Evolutionary conservation across 352 stramenopile genomes (phyloP).

Genomic region (Phytophthora pistaciae): DNA sequence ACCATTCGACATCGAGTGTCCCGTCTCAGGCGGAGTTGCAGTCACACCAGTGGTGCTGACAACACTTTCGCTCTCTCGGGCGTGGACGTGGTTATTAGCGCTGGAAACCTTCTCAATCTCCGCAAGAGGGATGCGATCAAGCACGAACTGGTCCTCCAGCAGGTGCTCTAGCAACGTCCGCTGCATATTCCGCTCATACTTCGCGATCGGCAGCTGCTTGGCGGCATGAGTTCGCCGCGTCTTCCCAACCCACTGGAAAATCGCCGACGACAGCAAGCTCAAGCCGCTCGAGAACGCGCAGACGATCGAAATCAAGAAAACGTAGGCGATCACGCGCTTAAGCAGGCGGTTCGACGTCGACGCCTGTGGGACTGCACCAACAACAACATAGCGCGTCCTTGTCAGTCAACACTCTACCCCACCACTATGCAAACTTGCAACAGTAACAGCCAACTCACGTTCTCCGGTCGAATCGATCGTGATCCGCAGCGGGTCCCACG

Average conservation of each 20-base stretch:
- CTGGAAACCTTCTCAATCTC: slow-evolving; percentile 40
- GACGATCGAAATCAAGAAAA: slow-evolving; percentile 82
- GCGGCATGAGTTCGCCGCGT: slow-evolving; percentile 60
- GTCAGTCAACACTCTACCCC: not conserved
- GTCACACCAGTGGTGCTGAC: slow-evolving; percentile 1
- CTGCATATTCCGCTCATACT: slow-evolving; percentile 65
- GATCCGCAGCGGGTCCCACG: slow-evolving; percentile 67
- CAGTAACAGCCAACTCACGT: slow-evolving; percentile 42
- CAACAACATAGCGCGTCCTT: not conserved
- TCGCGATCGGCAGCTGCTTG: slow-evolving; percentile 64
- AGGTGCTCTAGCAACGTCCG: slow-evolving; percentile 54
- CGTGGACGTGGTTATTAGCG: not conserved
- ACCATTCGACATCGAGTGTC: not conserved
- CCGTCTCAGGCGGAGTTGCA: slow-evolving; percentile 8
- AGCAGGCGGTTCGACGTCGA: slow-evolving; percentile 68
- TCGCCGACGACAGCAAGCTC: slow-evolving; percentile 70
- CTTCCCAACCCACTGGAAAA: slow-evolving; percentile 74
- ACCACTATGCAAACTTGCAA: not conserved
- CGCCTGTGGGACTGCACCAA: slow-evolving; percentile 51
- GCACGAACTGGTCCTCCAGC: slow-evolving; percentile 52
- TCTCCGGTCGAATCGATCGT: slow-evolving; percentile 70
- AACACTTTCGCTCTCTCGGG: slow-evolving; percentile 2
- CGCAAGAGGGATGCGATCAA: slow-evolving; percentile 55
- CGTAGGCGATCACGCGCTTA: slow-evolving; percentile 77
- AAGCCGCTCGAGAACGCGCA: slow-evolving; percentile 82